phyloP scores from a whole-genome alignment of 495 filamentous ascomycete species.

The Podospora appendiculata region DNA sequence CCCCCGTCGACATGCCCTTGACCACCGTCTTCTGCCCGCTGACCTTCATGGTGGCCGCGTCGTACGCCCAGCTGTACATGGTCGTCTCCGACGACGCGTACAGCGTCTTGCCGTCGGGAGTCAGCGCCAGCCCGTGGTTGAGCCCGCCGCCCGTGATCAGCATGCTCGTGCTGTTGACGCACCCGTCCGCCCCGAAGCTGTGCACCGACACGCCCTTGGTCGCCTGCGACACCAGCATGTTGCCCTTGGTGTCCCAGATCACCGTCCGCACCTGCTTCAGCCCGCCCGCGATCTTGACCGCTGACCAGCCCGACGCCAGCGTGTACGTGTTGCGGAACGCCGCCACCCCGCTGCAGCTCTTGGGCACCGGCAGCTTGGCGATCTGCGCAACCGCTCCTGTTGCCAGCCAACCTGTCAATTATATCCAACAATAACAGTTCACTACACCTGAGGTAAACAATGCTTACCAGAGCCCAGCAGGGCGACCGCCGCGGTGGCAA shows the following conservation, averaged over 20 bases:
- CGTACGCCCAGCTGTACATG: slow-evolving; percentile 54
- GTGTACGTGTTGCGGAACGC: slow-evolving; percentile 26
- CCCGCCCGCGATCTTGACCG: slow-evolving; percentile 46
- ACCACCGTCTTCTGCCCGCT: slow-evolving; percentile 42
- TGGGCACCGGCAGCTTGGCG: slow-evolving; percentile 20
- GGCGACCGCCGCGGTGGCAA: slow-evolving; percentile 10
- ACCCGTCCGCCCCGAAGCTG: slow-evolving; percentile 43
- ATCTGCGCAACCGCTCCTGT: slow-evolving; percentile 11
- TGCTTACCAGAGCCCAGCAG: slow-evolving; percentile 20
- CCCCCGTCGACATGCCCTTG: slow-evolving; percentile 46
- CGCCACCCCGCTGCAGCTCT: slow-evolving; percentile 25
- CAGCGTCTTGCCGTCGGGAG: slow-evolving; percentile 52
- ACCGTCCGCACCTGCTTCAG: slow-evolving; percentile 50
- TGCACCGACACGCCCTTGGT: slow-evolving; percentile 46
- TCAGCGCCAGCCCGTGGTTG: slow-evolving; percentile 62
- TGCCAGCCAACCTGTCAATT: neutral
- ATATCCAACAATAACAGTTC: neutral
- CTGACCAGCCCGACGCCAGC: slow-evolving; percentile 47
- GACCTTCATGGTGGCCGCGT: slow-evolving; percentile 35
- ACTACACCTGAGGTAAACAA: no score
- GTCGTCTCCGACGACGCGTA: slow-evolving; percentile 53
- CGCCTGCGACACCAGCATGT: slow-evolving; percentile 52
- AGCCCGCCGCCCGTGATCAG: slow-evolving; percentile 35
- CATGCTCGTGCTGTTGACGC: slow-evolving; percentile 29
- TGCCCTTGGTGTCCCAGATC: slow-evolving; percentile 52